Evolutionary conservation across 345 rosid species (phyloP), one percentile per base, ranked within the genome.

Genomic region (Psidium guajava): DNA sequence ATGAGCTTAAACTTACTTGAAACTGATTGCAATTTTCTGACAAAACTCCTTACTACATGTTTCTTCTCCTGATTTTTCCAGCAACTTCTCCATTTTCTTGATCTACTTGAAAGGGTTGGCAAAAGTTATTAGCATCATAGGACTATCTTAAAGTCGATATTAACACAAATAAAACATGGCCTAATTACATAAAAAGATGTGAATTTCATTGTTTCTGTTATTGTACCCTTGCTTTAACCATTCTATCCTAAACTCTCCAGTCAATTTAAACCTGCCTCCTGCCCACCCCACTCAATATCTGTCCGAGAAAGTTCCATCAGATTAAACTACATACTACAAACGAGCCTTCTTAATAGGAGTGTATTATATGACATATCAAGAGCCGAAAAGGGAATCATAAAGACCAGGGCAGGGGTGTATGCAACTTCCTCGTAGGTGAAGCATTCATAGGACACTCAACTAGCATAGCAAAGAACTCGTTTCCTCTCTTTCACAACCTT

Each of bases 51-150:
- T 92, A 86, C 85, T 87, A 85, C 83, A 84, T 50, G 90, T 69
- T 54, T 87, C 86, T 49, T 86, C 85, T 56, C 84, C 82, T 21
- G 93, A 85, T 86, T 90, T 90, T 75, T 59, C 57, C 3, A 91
- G 83, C 83, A 91, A 87, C 84, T 86, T 91, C 90, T 92, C 97
- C 93, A 93, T 87, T 89, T 90, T 94, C 85, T 91, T 92, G 59
- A 90, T 85, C 95, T 92, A 87, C 20, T 86, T 24, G 55, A 42
- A 54, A 84, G 11, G 54, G 44, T 83, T 53, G 77, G 56, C 47
- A 15, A 42, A 49, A 81, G 24, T 22, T 82, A 75, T 56, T 44
- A 27, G 53, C 20, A 0, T 83, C 47, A 69, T 18, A 69, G 22
- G 77, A 32, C 44, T 69, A 16, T 64, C 12, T 32, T 32, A 28